Evolutionary conservation across 2,329 filamentous ascomycete genomes (phyloP).

Genomic region (Ceratocystis ficicola): DNA sequence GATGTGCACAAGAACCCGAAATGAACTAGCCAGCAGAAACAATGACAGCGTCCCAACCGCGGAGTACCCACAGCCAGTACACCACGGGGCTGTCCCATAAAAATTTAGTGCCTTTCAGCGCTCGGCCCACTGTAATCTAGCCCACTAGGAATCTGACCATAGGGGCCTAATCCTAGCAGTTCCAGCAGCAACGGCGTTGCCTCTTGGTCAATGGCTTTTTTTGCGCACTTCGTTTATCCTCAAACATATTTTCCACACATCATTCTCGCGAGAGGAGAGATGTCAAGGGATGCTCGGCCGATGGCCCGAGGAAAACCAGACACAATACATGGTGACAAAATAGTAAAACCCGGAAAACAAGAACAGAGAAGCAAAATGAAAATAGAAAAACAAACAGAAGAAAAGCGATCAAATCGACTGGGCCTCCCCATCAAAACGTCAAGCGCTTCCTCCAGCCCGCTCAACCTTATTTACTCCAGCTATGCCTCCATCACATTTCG

Average conservation of each 20-base stretch:
- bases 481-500: background rate
- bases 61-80: no score
- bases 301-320: background rate
- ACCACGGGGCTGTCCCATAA: background rate
- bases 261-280: background rate
- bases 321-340: background rate
- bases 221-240: background rate
- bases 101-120: background rate
- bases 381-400: background rate
- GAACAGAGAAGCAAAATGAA: background rate
- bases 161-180: no score
- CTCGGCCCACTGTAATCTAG: background rate
- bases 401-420: background rate
- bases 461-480: background rate
- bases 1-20: background rate
- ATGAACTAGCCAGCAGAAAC: background rate
- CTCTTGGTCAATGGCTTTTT: background rate
- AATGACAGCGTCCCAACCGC: no score
- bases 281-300: background rate
- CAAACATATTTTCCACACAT: constrained; percentile 3
- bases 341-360: background rate
- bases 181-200: background rate
- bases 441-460: background rate
- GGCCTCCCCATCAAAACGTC: background rate
- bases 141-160: background rate